Evolutionary conservation across 2,329 filamentous ascomycete genomes (phyloP).

Genomic region (Huntiella bhutanensis): DNA sequence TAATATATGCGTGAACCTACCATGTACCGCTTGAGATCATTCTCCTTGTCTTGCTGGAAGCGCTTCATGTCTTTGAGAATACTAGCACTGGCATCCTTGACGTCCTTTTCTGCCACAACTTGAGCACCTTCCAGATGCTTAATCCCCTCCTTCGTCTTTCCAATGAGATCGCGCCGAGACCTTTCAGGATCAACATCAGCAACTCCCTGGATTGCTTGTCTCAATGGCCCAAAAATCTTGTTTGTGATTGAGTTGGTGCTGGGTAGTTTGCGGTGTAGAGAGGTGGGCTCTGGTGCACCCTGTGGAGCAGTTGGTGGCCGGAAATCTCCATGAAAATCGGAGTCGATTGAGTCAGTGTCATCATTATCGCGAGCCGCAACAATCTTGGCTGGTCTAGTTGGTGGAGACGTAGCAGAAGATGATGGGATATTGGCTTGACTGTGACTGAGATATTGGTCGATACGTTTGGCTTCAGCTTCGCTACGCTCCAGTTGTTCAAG

Average conservation of each 20-base stretch:
- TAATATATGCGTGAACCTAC: conserved; percentile 33
- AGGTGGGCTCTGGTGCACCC: conserved; percentile 30
- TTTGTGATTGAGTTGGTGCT: conserved; percentile 82
- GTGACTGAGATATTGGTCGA: conserved; percentile 76
- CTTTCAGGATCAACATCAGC: conserved; percentile 91
- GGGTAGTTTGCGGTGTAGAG: conserved; percentile 54
- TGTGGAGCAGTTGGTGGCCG: conserved; percentile 58
- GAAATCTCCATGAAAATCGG: conserved; percentile 73
- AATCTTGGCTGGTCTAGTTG: conserved; percentile 22
- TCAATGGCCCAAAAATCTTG: conserved; percentile 88
- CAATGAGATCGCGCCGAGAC: conserved; percentile 79
- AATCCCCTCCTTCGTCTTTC: conserved; percentile 83
- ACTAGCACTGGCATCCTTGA: conserved; percentile 76
- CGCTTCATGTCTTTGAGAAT: conserved; percentile 78
- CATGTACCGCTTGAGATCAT: conserved; percentile 87
- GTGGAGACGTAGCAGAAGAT: not conserved
- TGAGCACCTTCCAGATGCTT: conserved; percentile 77
- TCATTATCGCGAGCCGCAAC: conserved; percentile 37
- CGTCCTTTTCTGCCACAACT: conserved; percentile 72
- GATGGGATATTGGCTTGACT: conserved; percentile 28
- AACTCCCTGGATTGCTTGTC: conserved; percentile 88
- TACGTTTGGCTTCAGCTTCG: conserved; percentile 77
- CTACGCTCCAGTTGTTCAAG: conserved; percentile 84
- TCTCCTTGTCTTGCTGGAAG: conserved; percentile 91
- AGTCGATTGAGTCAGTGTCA: conserved; percentile 81